Conservation (phyloP, 495 filamentous ascomycete genomes). For the Daldinia loculata region DNA sequence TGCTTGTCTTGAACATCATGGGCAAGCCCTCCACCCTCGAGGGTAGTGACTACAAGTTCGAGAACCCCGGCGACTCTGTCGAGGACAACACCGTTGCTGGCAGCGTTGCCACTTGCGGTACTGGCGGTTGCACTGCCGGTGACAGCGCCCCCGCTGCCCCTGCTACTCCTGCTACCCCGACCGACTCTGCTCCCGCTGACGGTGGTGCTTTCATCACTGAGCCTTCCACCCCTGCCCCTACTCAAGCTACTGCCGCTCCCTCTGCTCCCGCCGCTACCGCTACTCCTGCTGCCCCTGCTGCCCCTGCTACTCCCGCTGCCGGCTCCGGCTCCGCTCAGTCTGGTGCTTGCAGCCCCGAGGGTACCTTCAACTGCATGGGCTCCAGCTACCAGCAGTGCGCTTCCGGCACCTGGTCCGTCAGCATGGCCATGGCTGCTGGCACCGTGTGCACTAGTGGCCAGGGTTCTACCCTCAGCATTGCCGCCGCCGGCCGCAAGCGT, state of each 20-base stretch:
- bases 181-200: conserved; percentile 18
- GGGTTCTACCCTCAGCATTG: conserved; percentile 44
- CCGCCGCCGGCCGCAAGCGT: conserved; percentile 36
- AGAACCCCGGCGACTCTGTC: conserved; percentile 64
- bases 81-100: conserved; percentile 47
- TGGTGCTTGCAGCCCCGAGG: conserved; percentile 53
- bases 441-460: conserved; percentile 50
- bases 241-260: conserved; percentile 15
- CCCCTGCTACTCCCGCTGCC: conserved; percentile 26
- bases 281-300: conserved; percentile 28
- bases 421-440: conserved; percentile 50
- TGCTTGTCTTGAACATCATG: conserved; percentile 82
- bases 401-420: conserved; percentile 53
- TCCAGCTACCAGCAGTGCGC: conserved; percentile 56
- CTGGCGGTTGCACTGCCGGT: conserved; percentile 23
- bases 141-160: conserved; percentile 24
- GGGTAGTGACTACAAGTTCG: conserved; percentile 58
- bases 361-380: conserved; percentile 57
- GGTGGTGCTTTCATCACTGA: conserved; percentile 43
- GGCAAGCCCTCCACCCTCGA: conserved; percentile 63
- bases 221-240: conserved; percentile 12
- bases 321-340: conserved; percentile 28
- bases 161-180: not conserved
- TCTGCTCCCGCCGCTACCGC: conserved; percentile 25
- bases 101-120: conserved; percentile 40